A percentile compares a stretch with the other conserved stretches of the same genome.
Conservation (phyloP, 1,284 basidiomycete species). For the Cryptococcus sp. region DNA sequence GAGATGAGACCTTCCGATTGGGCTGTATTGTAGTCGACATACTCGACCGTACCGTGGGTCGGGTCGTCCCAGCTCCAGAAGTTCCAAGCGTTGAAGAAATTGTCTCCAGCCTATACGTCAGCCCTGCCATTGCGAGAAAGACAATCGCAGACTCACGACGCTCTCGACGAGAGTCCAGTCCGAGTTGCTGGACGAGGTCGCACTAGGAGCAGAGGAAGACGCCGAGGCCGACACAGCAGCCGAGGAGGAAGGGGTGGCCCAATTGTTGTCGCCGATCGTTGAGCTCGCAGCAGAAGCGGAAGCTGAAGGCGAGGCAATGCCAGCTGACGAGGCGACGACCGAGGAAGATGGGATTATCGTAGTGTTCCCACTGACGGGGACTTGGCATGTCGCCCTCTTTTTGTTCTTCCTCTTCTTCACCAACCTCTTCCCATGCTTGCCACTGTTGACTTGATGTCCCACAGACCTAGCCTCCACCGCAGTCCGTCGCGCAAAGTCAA, state of each 20-base stretch:
- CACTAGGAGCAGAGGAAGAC: slow-evolving; percentile 3
- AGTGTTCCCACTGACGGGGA: slow-evolving; percentile 9
- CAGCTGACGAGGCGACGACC: too few relatives aligned
- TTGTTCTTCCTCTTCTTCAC: slow-evolving; percentile 26
- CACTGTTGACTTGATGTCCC: background rate
- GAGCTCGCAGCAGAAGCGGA: slow-evolving; percentile 13
- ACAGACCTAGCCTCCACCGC: slow-evolving; percentile 3
- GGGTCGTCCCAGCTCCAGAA: slow-evolving; percentile 70
- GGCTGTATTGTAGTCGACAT: slow-evolving; percentile 19
- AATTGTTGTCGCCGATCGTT: slow-evolving; percentile 4
- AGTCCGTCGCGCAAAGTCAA: slow-evolving; percentile 6
- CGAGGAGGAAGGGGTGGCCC: slow-evolving; percentile 10
- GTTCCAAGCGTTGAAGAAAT: slow-evolving; percentile 73
- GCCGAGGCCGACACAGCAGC: slow-evolving; percentile 3
- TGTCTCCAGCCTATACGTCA: slow-evolving; percentile 28
- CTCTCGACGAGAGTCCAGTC: slow-evolving; percentile 5
- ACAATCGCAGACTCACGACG: slow-evolving; percentile 1
- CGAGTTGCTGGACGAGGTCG: slow-evolving; percentile 4
- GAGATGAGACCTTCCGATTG: slow-evolving; percentile 47
- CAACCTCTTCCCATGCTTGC: slow-evolving; percentile 23
- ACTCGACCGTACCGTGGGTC: slow-evolving; percentile 62
- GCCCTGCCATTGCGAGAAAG: too few relatives aligned
- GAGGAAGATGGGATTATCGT: background rate
- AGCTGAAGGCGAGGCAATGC: slow-evolving; percentile 2
- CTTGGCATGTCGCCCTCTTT: slow-evolving; percentile 19